Base-by-base conservation (phyloP, 306 rosid species). In the Rosa persica region DNA sequence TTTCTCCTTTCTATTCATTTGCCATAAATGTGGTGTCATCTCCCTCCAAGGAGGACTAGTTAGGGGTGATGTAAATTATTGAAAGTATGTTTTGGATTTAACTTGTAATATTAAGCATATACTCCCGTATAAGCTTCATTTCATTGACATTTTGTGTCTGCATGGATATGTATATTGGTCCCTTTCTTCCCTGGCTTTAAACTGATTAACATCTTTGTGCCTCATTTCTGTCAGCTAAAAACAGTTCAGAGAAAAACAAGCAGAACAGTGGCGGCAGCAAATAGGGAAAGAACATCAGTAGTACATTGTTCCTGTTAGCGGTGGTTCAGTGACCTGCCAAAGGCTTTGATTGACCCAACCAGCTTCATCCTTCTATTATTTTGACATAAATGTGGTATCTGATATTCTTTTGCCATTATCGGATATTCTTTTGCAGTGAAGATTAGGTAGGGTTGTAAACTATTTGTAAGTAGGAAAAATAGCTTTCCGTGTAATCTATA, bases 231-330 rank as follows among this genome's bases (percentile, higher is more conserved):
- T 55, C 89, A 88, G 93, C 80, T 92, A 90, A 79, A 90, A 90
- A 81, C 84, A 87, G 78, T 90, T 90, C 80, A 90, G 90, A 25
- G 90, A 90, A 89, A 90, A 88, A 79, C 89, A 92, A 83, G 91
- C 93, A 64, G 94, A 88, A 82, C 90, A 85, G 75, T 87, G 94
- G 90, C 86, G 94, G 87, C 91, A 5, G 88, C 79, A 80, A 92
- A 88, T 74, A 85, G 89, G 1, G 75, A 80, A 39, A 72, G 93
- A 90, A 22, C 86, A 90, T 36, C 89, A 88, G 72, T 83, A 77
- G 65, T 90, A 88, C 81, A 81, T 88, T 39, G 93, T 87, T 57
- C 90, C 85, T 55, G 76, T 30, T 30, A 30, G 36, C 36, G 36
- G 36, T 81, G 82, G 71, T 75, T 39, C 91, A 81, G 78, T 89